Evolutionary conservation across 148 eudicot genomes (phyloP).

Genomic region (Arctostaphylos glauca): DNA sequence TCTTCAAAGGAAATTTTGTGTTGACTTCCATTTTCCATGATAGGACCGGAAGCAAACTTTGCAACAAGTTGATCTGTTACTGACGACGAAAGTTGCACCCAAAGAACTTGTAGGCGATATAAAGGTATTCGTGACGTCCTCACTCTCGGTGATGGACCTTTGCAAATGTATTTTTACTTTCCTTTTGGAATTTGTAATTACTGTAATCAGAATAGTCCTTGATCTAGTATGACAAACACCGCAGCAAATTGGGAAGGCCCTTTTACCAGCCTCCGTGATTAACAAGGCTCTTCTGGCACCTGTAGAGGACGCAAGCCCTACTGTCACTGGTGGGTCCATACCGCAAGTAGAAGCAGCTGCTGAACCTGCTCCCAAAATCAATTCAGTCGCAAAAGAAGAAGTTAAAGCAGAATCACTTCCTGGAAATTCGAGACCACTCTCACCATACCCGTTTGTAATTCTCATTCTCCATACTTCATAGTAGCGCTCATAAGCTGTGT

Average conservation of each 20-base stretch:
- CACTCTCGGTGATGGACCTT: conserved; percentile 3
- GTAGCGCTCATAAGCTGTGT: neutral
- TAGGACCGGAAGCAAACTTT: conserved; percentile 91
- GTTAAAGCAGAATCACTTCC: conserved; percentile 50
- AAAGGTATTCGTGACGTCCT: conserved; percentile 44
- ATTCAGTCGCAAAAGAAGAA: conserved; percentile 53
- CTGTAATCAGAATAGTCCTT: neutral
- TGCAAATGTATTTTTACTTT: neutral
- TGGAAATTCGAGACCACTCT: conserved; percentile 52
- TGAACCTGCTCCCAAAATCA: conserved; percentile 46
- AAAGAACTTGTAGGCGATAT: conserved; percentile 76
- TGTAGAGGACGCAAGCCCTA: conserved; percentile 39
- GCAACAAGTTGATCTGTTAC: conserved; percentile 63
- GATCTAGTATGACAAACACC: conserved; percentile 3
- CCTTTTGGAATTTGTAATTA: neutral
- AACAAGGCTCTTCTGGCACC: conserved; percentile 77
- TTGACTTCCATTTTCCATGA: conserved; percentile 12
- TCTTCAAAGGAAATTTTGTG: neutral
- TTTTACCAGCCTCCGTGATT: conserved; percentile 49
- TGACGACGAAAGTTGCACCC: conserved; percentile 70
- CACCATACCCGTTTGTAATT: conserved; percentile 81
- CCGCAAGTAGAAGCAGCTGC: conserved; percentile 41
- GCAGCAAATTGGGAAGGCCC: conserved; percentile 86
- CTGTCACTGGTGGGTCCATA: conserved; percentile 23
- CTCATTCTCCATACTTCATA: neutral